Conservation (phyloP, 78 protist species). For the Pelomyxa schiedti region DNA sequence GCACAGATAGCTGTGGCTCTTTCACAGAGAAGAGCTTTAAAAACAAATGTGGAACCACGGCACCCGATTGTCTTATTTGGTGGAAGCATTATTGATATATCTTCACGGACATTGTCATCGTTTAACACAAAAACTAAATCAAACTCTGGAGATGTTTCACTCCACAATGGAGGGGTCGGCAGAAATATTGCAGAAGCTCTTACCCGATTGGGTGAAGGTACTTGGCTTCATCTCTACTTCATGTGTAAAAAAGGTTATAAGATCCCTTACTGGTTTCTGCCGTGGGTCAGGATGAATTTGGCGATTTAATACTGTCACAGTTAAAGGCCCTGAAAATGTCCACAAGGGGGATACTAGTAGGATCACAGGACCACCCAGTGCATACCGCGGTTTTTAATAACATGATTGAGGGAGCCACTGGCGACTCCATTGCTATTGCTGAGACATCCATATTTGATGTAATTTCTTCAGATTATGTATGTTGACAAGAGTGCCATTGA, state of each 20-base stretch:
- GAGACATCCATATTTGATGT: not conserved
- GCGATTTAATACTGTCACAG: not conserved
- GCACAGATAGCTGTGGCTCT: slow-evolving; percentile 41
- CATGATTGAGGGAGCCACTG: not conserved
- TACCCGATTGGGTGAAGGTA: not conserved
- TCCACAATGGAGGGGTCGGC: not conserved
- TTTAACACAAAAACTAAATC: not conserved
- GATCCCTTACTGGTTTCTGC: not conserved
- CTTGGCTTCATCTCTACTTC: no score
- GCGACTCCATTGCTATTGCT: not conserved
- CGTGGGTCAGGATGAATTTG: not conserved
- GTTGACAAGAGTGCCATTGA: not conserved
- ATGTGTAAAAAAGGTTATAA: no score
- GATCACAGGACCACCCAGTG: not conserved
- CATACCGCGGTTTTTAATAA: not conserved
- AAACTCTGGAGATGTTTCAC: not conserved
- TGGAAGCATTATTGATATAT: no score
- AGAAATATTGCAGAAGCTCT: not conserved
- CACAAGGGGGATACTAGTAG: not conserved
- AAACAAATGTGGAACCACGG: not conserved
- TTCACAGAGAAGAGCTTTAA: not conserved
- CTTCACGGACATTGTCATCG: not conserved
- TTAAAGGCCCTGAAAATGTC: not conserved
- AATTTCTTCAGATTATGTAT: not conserved
- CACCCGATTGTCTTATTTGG: not conserved